Evolutionary conservation across 306 rosid species (phyloP).

Genomic region (Castanospermum australe): DNA sequence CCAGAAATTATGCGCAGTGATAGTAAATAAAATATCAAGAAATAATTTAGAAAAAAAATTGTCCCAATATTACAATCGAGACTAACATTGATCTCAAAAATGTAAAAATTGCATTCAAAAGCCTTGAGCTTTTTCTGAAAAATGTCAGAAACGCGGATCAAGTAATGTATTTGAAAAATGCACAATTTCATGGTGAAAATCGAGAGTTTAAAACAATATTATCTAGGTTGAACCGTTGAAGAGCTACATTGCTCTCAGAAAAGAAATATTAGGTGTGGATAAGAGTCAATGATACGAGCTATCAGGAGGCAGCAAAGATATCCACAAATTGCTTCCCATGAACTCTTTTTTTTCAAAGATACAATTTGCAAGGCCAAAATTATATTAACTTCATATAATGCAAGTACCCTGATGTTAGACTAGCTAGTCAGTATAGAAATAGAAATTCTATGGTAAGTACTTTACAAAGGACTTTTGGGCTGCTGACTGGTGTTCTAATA

Average conservation of each 20-base stretch:
- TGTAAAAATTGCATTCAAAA: constrained; percentile 8
- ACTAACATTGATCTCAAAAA: constrained; percentile 8
- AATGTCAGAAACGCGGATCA: background rate
- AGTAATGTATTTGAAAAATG: background rate
- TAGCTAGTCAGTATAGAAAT: background rate
- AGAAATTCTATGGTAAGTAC: background rate
- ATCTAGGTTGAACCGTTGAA: background rate
- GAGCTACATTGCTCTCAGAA: background rate
- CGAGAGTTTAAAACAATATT: background rate
- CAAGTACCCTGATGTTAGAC: background rate
- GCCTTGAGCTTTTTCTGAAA: constrained; percentile 14
- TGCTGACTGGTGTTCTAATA: background rate
- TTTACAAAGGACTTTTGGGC: background rate
- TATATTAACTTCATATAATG: background rate
- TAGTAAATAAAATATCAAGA: background rate
- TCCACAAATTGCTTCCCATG: background rate
- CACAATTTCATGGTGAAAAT: background rate
- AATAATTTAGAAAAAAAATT: background rate
- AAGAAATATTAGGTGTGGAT: background rate
- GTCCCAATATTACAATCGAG: background rate
- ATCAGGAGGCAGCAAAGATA: background rate
- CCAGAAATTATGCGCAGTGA: constrained; percentile 21
- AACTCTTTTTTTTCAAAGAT: background rate
- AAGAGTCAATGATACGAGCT: background rate
- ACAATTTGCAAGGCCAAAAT: background rate